Base-by-base conservation (phyloP, 2,329 filamentous ascomycete species). In the Pestalotiopsis sp. region DNA sequence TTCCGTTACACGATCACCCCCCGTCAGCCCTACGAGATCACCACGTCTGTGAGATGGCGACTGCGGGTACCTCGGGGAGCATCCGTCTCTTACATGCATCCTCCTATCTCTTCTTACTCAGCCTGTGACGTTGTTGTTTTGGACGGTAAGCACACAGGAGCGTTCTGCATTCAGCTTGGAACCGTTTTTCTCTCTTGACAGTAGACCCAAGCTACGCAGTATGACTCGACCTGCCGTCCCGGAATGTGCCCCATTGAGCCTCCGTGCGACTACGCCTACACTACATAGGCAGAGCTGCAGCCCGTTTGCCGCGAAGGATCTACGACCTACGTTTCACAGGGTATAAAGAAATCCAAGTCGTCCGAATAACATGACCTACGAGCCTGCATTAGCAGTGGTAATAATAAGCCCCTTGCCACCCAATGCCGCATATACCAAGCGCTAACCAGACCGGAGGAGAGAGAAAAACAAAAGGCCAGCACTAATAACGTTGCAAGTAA, bases 11-110 rank as follows among this genome's bases (percentile, higher is more conserved):
- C 61, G 25, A 64, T 27, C 61, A 25, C n/a, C 61, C 61, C 61
- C 20, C 41, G 13, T 64, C 61, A 64, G 61, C 61, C 61, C 61
- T 64, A 64, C 41, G 61, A 64, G 61, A 64, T 64, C 61, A 39
- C 41, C 27, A 25, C n/a, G 39, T 49, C 59, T 59, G 59, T 62
- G 31, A 62, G 59, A 64, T 52, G 61, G 61, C 61, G 61, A 31
- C 25, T 64, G 39, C 61, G 61, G 61, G 61, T 64, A 64, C 61
- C 59, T 62, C 61, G 38, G 61, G 61, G 61, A 64, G 23, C n/a
- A 49, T 38, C 61, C 61, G 61, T 64, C 39, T 25, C n/a, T 45
- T 20, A 64, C 36, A 39, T 36, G 59, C 59, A 39, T 62, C 31
- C 31, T 36, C 31, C 31, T 36, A 36, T 36, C 59, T 39, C 61